Base-by-base conservation (phyloP, 768 basidiomycete species). In the Lactifluus subvellereus region DNA sequence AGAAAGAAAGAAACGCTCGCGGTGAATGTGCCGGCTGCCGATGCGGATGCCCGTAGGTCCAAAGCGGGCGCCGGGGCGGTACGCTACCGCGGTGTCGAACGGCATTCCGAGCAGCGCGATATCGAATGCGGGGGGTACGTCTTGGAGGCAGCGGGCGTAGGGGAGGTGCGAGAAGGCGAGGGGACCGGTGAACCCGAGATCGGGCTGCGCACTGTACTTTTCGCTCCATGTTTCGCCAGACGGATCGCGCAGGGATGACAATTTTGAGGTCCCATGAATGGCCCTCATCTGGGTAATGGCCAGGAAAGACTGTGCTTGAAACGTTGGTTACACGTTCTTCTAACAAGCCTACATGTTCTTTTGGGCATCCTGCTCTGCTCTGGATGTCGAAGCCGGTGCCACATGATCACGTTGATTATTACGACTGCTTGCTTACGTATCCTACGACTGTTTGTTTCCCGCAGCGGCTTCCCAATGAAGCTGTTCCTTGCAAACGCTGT, bases 1-100 rank as follows among this genome's bases (percentile, higher is more conserved):
- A 48, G 48, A 20, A 91, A 18, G 85, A 77, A 61, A 90, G 71
- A 0, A 86, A 87, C 69, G 83, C 73, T 80, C 77, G 47, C 79
- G 75, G 63, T 82, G 74, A 68, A 89, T 87, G 9, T 86, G 78
- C 52, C 88, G 78, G 70, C 87, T 88, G 3, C 90, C 90, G 4
- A 86, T 86, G 48, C 94, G 84, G 66, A 95, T 91, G 9, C 86
- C 93, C 70, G 83, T 84, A 1, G 92, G 92, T 8, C 93, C 93
- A 75, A 95, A 95, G 9, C 93, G 83, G 13, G 92, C 92, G 5
- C 91, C 92, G 1, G 78, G 75, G 4, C 79, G 74, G 69, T 77
- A 81, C 1, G 77, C 71, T 32, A 74, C 79, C 67, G 77, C 80
- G 0, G 88, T 91, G 68, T 91, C 88, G 68, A 91, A 90, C 0